These are phyloP conservation scores for Vanderwaltozyma polyspora DNA, from an alignment of 805 yeast genomes.

Conservation along the genomic window DNA sequence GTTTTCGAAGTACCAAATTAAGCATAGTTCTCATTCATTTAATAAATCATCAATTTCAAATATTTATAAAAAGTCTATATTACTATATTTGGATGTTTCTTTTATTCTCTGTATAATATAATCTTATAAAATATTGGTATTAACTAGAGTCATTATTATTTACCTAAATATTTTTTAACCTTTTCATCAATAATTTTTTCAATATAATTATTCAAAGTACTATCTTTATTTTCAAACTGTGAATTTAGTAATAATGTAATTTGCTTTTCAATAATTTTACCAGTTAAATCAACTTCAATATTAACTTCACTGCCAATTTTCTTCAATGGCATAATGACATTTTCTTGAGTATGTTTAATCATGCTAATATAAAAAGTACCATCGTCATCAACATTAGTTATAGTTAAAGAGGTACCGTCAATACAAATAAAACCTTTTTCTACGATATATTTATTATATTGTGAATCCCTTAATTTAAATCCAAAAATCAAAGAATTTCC, in stretches of 20 bases:
- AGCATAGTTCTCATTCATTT: not conserved
- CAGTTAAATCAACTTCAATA: slow-evolving; percentile 90
- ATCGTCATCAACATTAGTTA: slow-evolving; percentile 55
- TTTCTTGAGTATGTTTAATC: slow-evolving; percentile 80
- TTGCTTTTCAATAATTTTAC: slow-evolving; percentile 84
- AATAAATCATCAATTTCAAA: not conserved
- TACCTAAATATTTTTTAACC: slow-evolving; percentile 15
- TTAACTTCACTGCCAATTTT: slow-evolving; percentile 57
- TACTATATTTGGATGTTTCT: not conserved
- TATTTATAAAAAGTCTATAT: not conserved
- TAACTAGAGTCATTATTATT: not conserved
- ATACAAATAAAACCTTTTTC: slow-evolving; percentile 90
- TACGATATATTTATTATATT: slow-evolving; percentile 61
- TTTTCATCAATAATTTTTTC: slow-evolving; percentile 37
- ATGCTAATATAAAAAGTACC: slow-evolving; percentile 72
- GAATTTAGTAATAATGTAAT: slow-evolving; percentile 46
- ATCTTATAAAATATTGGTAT: too few relatives aligned
- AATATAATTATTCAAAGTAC: slow-evolving; percentile 42
- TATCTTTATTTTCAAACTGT: slow-evolving; percentile 38
- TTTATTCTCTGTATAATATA: too few relatives aligned
- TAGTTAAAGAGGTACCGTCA: slow-evolving; percentile 89
- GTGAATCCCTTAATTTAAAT: slow-evolving; percentile 55
- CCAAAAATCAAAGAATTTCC: slow-evolving; percentile 70
- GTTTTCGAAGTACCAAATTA: slow-evolving; percentile 40
- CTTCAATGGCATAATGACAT: slow-evolving; percentile 64